These are phyloP conservation scores for Leptosphaerulina australis DNA, from an alignment of 2,329 filamentous ascomycete species.

Conservation along the genomic window DNA sequence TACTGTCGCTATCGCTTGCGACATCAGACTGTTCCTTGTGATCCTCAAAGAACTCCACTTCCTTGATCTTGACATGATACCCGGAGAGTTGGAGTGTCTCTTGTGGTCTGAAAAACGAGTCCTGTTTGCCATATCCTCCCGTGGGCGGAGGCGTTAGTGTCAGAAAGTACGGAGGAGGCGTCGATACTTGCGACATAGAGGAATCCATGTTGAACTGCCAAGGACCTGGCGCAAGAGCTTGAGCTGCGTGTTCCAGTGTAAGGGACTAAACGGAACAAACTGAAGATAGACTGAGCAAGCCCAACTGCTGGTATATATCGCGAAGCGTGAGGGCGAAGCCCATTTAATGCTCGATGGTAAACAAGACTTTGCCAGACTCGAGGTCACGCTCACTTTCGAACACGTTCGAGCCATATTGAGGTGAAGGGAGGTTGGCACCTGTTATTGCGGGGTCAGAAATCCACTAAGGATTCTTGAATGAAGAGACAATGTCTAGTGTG, in stretches of 20 bases:
- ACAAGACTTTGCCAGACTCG: neutral
- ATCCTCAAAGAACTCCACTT: conserved; percentile 2
- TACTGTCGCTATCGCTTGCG: neutral
- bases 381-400: neutral
- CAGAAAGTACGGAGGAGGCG: conserved; percentile 15
- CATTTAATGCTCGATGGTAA: neutral
- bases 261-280: too few species aligned
- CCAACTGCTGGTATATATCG: neutral
- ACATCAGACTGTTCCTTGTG: neutral
- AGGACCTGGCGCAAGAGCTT: neutral
- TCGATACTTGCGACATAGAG: conserved; percentile 9
- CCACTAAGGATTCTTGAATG: neutral
- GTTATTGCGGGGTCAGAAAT: neutral
- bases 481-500: too few species aligned
- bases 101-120: neutral
- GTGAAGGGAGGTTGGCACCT: neutral
- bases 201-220: conserved; percentile 3
- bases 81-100: neutral
- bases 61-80: neutral
- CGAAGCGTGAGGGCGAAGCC: conserved; percentile 2
- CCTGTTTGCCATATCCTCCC: conserved; percentile 14
- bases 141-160: conserved; percentile 33
- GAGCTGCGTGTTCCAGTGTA: neutral
- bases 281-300: neutral
- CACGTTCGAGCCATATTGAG: neutral